Evolutionary conservation across 768 basidiomycete species (phyloP), one percentile per base, ranked within the genome.

Genomic region (Suillus weaverae): DNA sequence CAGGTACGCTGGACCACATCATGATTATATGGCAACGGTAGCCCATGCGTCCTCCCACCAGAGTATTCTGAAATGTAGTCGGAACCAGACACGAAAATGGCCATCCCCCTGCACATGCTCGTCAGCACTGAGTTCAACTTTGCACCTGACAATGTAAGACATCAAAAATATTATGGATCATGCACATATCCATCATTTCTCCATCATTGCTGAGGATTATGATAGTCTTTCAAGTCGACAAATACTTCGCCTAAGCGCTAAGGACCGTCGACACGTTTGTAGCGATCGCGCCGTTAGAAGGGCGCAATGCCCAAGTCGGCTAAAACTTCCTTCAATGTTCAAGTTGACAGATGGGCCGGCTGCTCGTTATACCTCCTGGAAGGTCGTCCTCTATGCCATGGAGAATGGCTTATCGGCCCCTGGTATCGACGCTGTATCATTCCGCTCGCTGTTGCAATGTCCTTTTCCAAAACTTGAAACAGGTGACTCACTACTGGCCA

Each of bases 11-110:
- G 51, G 32, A 41, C 71, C 64, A 35, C 63, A 64, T 44, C 44
- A n/a, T 11, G n/a, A 44, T 20, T 60, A 2, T 14, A 71, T 65
- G 18, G 70, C 56, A 20, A 70, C 43, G 38, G 66, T 54, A 5
- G 70, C 75, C 66, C 66, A 73, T 18, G 74, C 60, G 46, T 75
- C 75, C 43, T 75, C 74, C 70, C 67, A 76, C 75, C 74, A 71
- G n/a, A 73, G 63, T 13, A 68, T 68, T 56, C 57, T 63, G n/a
- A 69, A 67, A 32, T 65, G 48, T 53, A 69, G 61, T 53, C 72
- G 69, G 57, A 74, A 72, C 65, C 68, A 71, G 20, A 76, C 72
- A 50, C 73, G 70, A 60, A 75, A 73, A 2, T 11, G 22, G 66
- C 69, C 2, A 68, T 36, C 1, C 6, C 64, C 35, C 9, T 73